Evolutionary conservation across 78 protist genomes (phyloP).

Genomic region (Corallochytrium limacisporum): DNA sequence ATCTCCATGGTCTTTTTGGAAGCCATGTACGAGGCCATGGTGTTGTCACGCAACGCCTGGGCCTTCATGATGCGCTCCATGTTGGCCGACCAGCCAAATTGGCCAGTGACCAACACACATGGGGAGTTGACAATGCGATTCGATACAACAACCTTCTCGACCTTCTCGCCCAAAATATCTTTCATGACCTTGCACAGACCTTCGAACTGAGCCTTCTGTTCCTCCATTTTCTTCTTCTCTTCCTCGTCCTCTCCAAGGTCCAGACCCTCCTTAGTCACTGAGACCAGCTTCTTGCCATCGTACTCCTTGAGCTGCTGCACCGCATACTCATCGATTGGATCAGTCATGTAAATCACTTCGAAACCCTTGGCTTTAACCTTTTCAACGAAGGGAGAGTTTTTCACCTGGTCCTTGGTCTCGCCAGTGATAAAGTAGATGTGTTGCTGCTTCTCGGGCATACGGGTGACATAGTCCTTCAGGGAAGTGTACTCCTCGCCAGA

Average conservation of each 20-base stretch:
- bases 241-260: conserved; percentile 86
- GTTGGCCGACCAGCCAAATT: conserved; percentile 97
- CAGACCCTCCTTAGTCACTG: conserved; percentile 97
- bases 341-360: conserved; percentile 96
- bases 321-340: conserved; percentile 99
- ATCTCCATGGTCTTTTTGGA: conserved; percentile 92
- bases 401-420: conserved; percentile 64
- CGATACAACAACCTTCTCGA: conserved; percentile 91
- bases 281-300: conserved; percentile 95
- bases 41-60: conserved; percentile 93
- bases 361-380: conserved; percentile 42
- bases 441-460: conserved; percentile 98
- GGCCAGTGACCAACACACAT: conserved; percentile 87
- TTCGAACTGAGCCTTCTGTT: conserved; percentile 73
- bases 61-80: conserved; percentile 99
- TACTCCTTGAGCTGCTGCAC: conserved; percentile 96
- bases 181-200: conserved; percentile 87
- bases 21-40: conserved; percentile 89
- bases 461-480: conserved; percentile 92
- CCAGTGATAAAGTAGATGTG: conserved; percentile 99
- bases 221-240: conserved; percentile 80
- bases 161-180: conserved; percentile 97
- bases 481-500: conserved; percentile 82
- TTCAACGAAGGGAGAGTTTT: conserved; percentile 91
- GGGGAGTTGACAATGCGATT: conserved; percentile 88